Evolutionary conservation across 2,329 filamentous ascomycete genomes (phyloP).

Genomic region (Escovopsis sp.): DNA sequence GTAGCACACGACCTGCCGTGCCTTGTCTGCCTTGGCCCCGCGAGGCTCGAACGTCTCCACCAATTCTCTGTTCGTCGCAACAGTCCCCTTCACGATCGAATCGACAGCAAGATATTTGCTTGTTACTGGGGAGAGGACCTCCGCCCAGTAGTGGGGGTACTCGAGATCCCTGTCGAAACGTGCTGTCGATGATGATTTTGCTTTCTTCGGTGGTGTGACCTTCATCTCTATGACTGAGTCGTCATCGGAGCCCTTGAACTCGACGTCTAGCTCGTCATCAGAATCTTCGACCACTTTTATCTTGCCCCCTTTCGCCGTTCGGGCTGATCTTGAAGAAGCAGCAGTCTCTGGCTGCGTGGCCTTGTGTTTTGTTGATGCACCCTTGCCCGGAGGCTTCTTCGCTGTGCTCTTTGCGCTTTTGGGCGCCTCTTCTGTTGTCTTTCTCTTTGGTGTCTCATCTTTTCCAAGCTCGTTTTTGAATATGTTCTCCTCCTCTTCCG

Average conservation of each 20-base stretch:
- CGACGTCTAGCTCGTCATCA: conserved; percentile 30
- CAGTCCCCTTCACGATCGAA: conserved; percentile 48
- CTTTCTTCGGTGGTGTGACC: conserved; percentile 23
- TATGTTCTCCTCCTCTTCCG: conserved; percentile 21
- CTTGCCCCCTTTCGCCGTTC: conserved; percentile 4
- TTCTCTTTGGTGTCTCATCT: not conserved
- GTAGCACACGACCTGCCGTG: conserved; percentile 82
- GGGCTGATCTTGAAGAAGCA: conserved; percentile 7
- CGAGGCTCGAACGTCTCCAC: conserved; percentile 67
- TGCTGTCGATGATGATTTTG: conserved; percentile 19
- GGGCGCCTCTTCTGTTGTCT: no score
- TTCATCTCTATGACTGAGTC: conserved; percentile 43
- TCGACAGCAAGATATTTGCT: conserved; percentile 70
- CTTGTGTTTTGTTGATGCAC: conserved; percentile 6
- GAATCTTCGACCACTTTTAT: conserved; percentile 20
- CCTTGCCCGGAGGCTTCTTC: conserved; percentile 2
- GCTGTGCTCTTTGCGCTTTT: conserved; percentile 4
- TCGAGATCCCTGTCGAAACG: conserved; percentile 62
- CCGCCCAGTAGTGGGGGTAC: conserved; percentile 86
- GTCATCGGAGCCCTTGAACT: conserved; percentile 36
- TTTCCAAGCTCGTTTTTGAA: not conserved
- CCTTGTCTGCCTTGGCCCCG: conserved; percentile 67
- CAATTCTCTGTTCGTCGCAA: conserved; percentile 59
- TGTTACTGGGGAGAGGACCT: conserved; percentile 70
- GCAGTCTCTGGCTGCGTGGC: conserved; percentile 5